Evolutionary conservation across 306 rosid genomes (phyloP), one percentile per base, ranked within the genome.

Genomic region (Spatholobus suberectus): DNA sequence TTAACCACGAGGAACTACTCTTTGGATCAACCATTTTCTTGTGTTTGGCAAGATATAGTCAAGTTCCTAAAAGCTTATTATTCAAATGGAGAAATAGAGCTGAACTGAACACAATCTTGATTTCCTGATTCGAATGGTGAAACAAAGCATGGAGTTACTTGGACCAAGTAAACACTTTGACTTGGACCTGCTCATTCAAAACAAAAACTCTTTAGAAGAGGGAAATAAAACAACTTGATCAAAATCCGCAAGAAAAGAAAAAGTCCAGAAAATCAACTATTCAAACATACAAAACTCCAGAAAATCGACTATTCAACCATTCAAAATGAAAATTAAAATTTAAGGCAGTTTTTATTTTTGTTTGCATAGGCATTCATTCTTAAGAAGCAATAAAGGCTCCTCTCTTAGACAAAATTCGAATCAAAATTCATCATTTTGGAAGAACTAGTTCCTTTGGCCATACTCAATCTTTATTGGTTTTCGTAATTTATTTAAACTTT

Each of bases 21-120:
- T 80, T 68, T 38, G 13, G 77, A 82, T 89, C 89, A 54, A 49
- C 96, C 99, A 89, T 90, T 68, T 73, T 66, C 1, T 52, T 69
- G 70, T 78, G 43, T 73, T 34, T 59, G n/a, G 34, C 1, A 0
- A 35, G 23, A 55, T 77, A 70, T 18, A 21, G 17, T 1, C 3
- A 13, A 47, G 20, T 21, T 55, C 63, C 65, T 57, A 2, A 57
- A 23, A 57, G 34, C 10, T n/a, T n/a, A n/a, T 57, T 57, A 10
- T 9, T 57, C 32, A 57, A 10, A 57, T 57, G 63, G 15, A 21
- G 63, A 57, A 21, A 57, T 57, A 26, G 32, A 23, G 32, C 52
- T n/a, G n/a, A n/a, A 76, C 44, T n/a, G n/a, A 71, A 62, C 44
- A 86, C 6, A 87, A 74, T 24, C 41, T 66, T 55, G 59, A 38